Percentiles rank a stretch among this genome's conserved stretches.
phyloP scores from a whole-genome alignment of 805 yeast genomes.

The Candida schatavii region DNA sequence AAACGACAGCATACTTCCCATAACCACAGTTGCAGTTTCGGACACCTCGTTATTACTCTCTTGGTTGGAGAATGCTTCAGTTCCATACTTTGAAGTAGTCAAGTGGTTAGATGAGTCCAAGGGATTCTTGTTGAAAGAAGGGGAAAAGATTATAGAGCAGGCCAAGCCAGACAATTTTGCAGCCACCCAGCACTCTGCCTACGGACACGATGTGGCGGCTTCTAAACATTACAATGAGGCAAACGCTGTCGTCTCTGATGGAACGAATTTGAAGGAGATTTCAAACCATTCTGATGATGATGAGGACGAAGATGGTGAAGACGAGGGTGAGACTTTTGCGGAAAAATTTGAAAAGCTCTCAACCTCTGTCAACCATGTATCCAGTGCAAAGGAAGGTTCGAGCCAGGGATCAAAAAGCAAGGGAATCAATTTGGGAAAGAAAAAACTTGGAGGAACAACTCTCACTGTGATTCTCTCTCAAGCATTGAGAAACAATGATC shows the following conservation, averaged over 20 bases:
- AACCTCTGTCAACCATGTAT: conserved; percentile 16
- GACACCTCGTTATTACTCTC: conserved; percentile 41
- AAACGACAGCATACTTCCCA: conserved; percentile 23
- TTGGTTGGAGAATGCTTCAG: conserved; percentile 62
- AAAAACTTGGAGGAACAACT: conserved; percentile 58
- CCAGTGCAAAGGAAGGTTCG: conserved; percentile 4
- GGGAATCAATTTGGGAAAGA: conserved; percentile 36
- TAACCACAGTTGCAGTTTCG: conserved; percentile 27
- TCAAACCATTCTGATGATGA: conserved; percentile 46
- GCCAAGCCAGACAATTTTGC: conserved; percentile 37
- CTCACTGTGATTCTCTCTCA: conserved; percentile 83
- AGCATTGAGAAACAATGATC: conserved; percentile 85
- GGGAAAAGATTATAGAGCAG: conserved; percentile 28
- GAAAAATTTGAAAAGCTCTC: conserved; percentile 47
- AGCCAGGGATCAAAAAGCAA: conserved; percentile 18
- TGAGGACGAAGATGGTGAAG: conserved; percentile 32
- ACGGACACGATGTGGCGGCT: conserved; percentile 53
- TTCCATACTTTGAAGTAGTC: conserved; percentile 56
- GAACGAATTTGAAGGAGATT: conserved; percentile 59
- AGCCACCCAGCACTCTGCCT: conserved; percentile 38
- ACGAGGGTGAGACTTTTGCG: conserved; percentile 43
- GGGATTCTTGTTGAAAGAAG: conserved; percentile 21
- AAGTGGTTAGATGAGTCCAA: conserved; percentile 41
- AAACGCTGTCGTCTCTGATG: conserved; percentile 58
- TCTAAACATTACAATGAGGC: conserved; percentile 59